phyloP scores from a whole-genome alignment of 2,329 filamentous ascomycete genomes.

The Lanzia echinophila region DNA sequence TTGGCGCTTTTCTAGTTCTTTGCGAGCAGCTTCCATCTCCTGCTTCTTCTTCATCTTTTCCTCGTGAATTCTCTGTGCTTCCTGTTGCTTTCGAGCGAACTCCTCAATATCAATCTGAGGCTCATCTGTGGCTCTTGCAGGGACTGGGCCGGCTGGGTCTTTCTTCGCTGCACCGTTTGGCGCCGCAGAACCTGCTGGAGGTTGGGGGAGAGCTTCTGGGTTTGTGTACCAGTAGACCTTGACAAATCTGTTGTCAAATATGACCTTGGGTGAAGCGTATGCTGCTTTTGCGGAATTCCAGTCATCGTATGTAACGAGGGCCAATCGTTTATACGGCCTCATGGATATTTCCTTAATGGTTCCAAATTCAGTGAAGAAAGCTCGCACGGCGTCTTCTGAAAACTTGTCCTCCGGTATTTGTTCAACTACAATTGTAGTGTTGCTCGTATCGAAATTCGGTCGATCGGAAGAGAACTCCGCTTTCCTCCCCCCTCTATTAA shows the following conservation, averaged over 20 bases:
- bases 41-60: conserved; percentile 57
- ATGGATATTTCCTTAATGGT: conserved; percentile 56
- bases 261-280: conserved; percentile 69
- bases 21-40: conserved; percentile 54
- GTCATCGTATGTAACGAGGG: conserved; percentile 61
- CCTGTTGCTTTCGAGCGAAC: conserved; percentile 60
- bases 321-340: conserved; percentile 59
- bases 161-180: conserved; percentile 28
- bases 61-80: conserved; percentile 63
- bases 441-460: conserved; percentile 53
- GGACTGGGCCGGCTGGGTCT: conserved; percentile 16
- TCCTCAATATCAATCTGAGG: conserved; percentile 63
- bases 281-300: conserved; percentile 63
- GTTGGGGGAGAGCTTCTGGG: conserved; percentile 32
- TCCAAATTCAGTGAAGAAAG: conserved; percentile 69
- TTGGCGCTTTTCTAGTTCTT: conserved; percentile 59
- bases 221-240: conserved; percentile 74
- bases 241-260: conserved; percentile 81
- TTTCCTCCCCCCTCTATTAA: conserved; percentile 24
- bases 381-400: conserved; percentile 55
- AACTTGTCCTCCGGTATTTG: conserved; percentile 69
- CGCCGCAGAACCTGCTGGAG: conserved; percentile 22
- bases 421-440: conserved; percentile 67
- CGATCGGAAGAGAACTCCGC: conserved; percentile 60
- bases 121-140: conserved; percentile 20